phyloP scores from a whole-genome alignment of 768 basidiomycete species.

The Dioszegia crocea region DNA sequence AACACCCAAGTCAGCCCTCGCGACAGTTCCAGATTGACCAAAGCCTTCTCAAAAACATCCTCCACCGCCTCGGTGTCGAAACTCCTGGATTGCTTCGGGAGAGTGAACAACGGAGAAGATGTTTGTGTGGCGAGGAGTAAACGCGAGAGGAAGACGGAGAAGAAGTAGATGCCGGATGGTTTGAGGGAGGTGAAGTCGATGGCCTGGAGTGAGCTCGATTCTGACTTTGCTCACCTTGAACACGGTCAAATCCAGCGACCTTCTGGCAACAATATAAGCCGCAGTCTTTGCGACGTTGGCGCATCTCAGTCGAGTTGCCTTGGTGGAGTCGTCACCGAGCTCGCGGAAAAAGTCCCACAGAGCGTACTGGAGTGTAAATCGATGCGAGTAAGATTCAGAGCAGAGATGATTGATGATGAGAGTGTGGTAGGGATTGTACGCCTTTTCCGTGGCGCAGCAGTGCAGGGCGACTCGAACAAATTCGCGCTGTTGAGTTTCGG shows the following conservation, averaged over 20 bases:
- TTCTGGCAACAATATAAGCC: conserved; percentile 91
- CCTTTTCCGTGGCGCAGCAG: conserved; percentile 75
- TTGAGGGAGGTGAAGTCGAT: conserved; percentile 78
- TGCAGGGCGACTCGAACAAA: conserved; percentile 88
- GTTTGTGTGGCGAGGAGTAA: conserved; percentile 73
- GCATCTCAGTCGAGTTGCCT: conserved; percentile 35
- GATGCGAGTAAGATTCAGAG: conserved; percentile 71
- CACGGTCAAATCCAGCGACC: conserved; percentile 66
- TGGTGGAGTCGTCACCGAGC: conserved; percentile 64
- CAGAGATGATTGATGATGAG: conserved; percentile 82
- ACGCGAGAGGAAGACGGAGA: conserved; percentile 65
- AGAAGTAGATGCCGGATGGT: conserved; percentile 61
- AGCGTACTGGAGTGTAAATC: conserved; percentile 87
- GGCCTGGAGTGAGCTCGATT: conserved; percentile 56
- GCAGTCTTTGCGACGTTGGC: conserved; percentile 77
- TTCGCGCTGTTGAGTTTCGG: conserved; percentile 88
- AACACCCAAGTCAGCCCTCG: conserved; percentile 75
- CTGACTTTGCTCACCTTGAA: conserved; percentile 63
- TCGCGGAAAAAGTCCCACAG: conserved; percentile 96
- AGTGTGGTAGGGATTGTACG: conserved; percentile 93
- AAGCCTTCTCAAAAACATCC: conserved; percentile 59
- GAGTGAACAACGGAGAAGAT: conserved; percentile 60
- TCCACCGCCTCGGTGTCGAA: not conserved
- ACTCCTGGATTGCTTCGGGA: conserved; percentile 31
- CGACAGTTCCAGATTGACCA: conserved; percentile 62